Conservation (phyloP, 2,329 filamentous ascomycete genomes). For the Graphium sp. region DNA sequence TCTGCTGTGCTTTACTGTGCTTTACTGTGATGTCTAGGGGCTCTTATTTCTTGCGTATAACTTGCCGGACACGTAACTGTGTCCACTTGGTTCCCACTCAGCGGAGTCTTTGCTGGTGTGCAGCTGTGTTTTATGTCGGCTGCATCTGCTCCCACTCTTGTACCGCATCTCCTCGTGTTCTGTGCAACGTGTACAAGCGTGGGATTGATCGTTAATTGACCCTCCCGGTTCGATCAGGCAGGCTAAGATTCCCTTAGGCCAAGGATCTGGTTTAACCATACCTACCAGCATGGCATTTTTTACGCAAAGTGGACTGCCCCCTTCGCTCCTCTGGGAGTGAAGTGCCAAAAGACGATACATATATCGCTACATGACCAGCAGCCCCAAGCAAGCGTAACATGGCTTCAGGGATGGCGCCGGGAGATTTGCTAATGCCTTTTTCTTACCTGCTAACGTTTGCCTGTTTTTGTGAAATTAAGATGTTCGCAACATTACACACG, state of each 20-base stretch:
- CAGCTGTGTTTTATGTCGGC: conserved; percentile 41
- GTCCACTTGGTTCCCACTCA: conserved; percentile 64
- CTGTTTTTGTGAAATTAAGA: conserved; percentile 51
- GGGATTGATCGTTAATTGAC: conserved; percentile 66
- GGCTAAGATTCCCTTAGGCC: conserved; percentile 36
- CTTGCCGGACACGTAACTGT: conserved; percentile 74
- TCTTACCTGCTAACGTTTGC: conserved; percentile 63
- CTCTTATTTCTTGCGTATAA: conserved; percentile 75
- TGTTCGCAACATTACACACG: conserved; percentile 99
- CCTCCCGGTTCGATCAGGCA: too few species aligned
- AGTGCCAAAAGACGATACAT: conserved; percentile 21
- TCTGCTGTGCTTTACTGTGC: conserved; percentile 38
- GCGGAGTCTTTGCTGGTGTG: conserved; percentile 75
- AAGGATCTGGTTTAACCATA: conserved; percentile 39
- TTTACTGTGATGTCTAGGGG: conserved; percentile 87
- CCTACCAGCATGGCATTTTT: conserved; percentile 35
- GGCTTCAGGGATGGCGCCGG: too few species aligned
- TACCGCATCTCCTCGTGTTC: conserved; percentile 34
- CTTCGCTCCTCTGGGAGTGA: conserved; percentile 33
- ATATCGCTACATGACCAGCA: too few species aligned
- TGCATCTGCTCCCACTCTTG: conserved; percentile 41
- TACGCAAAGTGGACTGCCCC: conserved; percentile 44
- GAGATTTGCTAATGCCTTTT: conserved; percentile 41
- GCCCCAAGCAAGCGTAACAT: too few species aligned
- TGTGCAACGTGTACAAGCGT: conserved; percentile 45